Conservation (phyloP, 768 basidiomycete genomes). For the Termitomyces sp. region DNA sequence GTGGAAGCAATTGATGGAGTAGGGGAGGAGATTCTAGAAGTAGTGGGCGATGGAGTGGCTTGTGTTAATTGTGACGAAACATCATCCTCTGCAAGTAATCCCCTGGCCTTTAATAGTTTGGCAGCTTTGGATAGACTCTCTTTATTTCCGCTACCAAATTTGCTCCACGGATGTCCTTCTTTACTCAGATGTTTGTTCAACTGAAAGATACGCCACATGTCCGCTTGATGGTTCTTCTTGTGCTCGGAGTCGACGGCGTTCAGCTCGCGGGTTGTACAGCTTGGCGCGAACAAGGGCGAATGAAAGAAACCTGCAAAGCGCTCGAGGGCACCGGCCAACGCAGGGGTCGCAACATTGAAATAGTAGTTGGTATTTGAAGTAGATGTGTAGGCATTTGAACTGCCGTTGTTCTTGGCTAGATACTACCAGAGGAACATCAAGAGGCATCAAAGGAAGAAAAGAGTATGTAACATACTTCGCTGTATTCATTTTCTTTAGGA, state of each 20-base stretch:
- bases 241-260: conserved; percentile 97
- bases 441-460: neutral
- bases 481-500: conserved; percentile 93
- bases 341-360: conserved; percentile 66
- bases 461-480: conserved; percentile 50
- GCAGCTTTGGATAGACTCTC: conserved; percentile 69
- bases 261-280: conserved; percentile 85
- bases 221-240: conserved; percentile 91
- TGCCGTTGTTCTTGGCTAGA: conserved; percentile 78
- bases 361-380: conserved; percentile 91
- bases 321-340: conserved; percentile 66
- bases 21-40: conserved; percentile 59
- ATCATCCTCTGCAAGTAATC: conserved; percentile 33
- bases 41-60: conserved; percentile 40
- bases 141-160: conserved; percentile 88
- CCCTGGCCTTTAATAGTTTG: conserved; percentile 50
- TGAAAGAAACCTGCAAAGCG: conserved; percentile 89
- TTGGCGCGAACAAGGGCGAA: conserved; percentile 84
- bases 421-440: conserved; percentile 42
- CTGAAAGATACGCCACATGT: conserved; percentile 94
- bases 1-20: conserved; percentile 53
- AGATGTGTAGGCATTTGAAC: conserved; percentile 90
- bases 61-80: conserved; percentile 29
- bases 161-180: conserved; percentile 80
- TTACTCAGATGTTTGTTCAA: conserved; percentile 84